A percentile compares a stretch with the other conserved stretches of the same genome.
These are phyloP conservation scores for Aspergillus sp. DNA, from an alignment of 2,329 filamentous ascomycete species.

Conservation along the genomic window DNA sequence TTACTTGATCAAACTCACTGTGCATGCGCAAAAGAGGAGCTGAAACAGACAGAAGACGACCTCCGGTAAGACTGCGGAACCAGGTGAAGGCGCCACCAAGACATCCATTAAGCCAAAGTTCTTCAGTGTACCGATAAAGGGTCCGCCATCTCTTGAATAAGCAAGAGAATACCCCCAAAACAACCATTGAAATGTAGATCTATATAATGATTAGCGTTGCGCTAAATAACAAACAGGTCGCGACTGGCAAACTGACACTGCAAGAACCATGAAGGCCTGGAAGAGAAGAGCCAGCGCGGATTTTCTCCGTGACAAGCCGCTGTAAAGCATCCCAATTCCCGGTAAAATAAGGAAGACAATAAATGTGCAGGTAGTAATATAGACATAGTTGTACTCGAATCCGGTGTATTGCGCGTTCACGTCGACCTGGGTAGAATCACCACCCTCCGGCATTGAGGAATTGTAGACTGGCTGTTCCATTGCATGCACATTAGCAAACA, in stretches of 20 bases:
- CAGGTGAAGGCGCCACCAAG: constrained; percentile 61
- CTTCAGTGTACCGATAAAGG: constrained; percentile 64
- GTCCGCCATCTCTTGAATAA: constrained; percentile 60
- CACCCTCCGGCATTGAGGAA: constrained; percentile 52
- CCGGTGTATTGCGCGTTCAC: constrained; percentile 62
- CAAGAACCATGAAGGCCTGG: constrained; percentile 61
- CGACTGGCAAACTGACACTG: constrained; percentile 44
- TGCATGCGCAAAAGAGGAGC: constrained; percentile 59
- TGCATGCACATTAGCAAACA: background rate
- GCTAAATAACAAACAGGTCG: background rate
- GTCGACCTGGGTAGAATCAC: constrained; percentile 55
- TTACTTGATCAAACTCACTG: constrained; percentile 25
- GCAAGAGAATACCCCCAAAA: constrained; percentile 67
- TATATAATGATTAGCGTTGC: constrained; percentile 8
- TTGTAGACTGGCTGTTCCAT: constrained; percentile 36
- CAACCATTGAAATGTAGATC: constrained; percentile 56
- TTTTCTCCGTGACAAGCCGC: constrained; percentile 64
- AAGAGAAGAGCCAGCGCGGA: constrained; percentile 64
- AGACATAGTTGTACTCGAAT: constrained; percentile 63
- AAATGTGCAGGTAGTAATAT: constrained; percentile 58
- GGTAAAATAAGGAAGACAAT: constrained; percentile 69
- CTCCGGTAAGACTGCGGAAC: constrained; percentile 60
- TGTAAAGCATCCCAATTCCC: constrained; percentile 66
- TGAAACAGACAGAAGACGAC: constrained; percentile 69
- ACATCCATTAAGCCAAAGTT: constrained; percentile 65